Conservation (phyloP, 2,329 filamentous ascomycete species). For the Claviceps sp. region DNA sequence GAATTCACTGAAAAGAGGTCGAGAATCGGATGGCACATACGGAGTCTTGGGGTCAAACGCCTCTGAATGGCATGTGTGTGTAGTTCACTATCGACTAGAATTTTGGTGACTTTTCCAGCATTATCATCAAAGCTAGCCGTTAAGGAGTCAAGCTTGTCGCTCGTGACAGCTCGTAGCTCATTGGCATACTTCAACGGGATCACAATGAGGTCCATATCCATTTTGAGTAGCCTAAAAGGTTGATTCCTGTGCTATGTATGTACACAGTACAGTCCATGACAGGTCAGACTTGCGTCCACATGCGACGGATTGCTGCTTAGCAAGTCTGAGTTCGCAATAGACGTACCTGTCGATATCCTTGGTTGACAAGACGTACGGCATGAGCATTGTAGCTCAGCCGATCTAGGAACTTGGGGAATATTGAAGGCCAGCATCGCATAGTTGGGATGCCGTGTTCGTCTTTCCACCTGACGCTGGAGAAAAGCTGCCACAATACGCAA, state of each 20-base stretch:
- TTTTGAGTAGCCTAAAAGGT: slow-evolving; percentile 7
- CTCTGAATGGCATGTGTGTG: slow-evolving; percentile 8
- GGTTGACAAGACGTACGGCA: slow-evolving; percentile 3
- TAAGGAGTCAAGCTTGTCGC: slow-evolving; percentile 8
- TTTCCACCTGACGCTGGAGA: neutral
- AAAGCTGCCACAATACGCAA: neutral
- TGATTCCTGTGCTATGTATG: slow-evolving; percentile 3
- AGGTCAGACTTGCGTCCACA: too few relatives aligned
- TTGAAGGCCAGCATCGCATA: slow-evolving; percentile 5
- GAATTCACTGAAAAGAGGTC: too few relatives aligned
- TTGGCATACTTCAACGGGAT: slow-evolving; percentile 7
- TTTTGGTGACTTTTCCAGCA: slow-evolving; percentile 6
- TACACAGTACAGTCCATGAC: too few relatives aligned
- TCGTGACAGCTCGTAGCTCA: slow-evolving; percentile 7
- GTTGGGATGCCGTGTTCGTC: slow-evolving; percentile 3
- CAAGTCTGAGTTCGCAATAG: too few relatives aligned
- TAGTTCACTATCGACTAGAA: slow-evolving; percentile 7
- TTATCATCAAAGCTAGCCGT: slow-evolving; percentile 10
- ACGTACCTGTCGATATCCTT: slow-evolving; percentile 6
- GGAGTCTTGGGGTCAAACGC: slow-evolving; percentile 7
- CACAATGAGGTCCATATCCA: slow-evolving; percentile 9
- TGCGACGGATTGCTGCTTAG: too few relatives aligned
- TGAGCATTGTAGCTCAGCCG: slow-evolving; percentile 7
- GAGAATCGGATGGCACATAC: neutral
- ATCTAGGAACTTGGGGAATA: slow-evolving; percentile 6